These are phyloP conservation scores for Geoglossum glabrum DNA, from an alignment of 495 filamentous ascomycete species.

Conservation along the genomic window DNA sequence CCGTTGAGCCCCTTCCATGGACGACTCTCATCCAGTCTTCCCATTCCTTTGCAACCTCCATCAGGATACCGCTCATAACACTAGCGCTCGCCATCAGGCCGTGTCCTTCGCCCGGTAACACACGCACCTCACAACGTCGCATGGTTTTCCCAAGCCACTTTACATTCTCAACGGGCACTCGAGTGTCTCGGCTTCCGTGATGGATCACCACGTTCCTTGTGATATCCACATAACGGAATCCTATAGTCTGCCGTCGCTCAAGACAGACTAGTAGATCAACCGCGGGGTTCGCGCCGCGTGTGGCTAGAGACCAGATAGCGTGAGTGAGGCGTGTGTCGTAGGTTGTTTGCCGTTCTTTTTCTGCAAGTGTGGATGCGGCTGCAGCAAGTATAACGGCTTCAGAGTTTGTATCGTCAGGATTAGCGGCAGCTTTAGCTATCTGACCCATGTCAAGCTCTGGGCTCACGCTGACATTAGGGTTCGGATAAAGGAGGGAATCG, in stretches of 20 bases:
- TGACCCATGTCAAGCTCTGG: background rate
- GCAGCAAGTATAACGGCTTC: conserved; percentile 25
- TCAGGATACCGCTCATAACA: conserved; percentile 84
- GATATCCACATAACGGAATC: conserved; percentile 94
- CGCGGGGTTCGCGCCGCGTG: conserved; percentile 78
- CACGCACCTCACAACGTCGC: conserved; percentile 74
- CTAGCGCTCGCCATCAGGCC: conserved; percentile 86
- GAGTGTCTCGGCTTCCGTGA: conserved; percentile 75
- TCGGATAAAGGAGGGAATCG: conserved; percentile 3
- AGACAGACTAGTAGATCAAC: conserved; percentile 85
- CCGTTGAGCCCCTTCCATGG: background rate
- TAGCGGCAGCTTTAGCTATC: background rate
- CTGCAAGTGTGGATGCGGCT: conserved; percentile 26
- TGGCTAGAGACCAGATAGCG: conserved; percentile 88
- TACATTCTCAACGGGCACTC: conserved; percentile 89
- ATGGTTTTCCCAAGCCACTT: conserved; percentile 87
- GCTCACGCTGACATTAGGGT: background rate
- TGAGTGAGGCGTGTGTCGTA: conserved; percentile 80
- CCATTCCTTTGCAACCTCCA: conserved; percentile 89
- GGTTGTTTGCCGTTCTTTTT: conserved; percentile 50
- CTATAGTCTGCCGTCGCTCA: conserved; percentile 77
- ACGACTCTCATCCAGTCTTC: conserved; percentile 67
- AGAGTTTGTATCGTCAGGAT: background rate
- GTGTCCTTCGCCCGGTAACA: conserved; percentile 84
- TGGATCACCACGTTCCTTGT: conserved; percentile 78